phyloP scores from a whole-genome alignment of 2,329 filamentous ascomycete genomes.

The Dryadomyces quercivorus region DNA sequence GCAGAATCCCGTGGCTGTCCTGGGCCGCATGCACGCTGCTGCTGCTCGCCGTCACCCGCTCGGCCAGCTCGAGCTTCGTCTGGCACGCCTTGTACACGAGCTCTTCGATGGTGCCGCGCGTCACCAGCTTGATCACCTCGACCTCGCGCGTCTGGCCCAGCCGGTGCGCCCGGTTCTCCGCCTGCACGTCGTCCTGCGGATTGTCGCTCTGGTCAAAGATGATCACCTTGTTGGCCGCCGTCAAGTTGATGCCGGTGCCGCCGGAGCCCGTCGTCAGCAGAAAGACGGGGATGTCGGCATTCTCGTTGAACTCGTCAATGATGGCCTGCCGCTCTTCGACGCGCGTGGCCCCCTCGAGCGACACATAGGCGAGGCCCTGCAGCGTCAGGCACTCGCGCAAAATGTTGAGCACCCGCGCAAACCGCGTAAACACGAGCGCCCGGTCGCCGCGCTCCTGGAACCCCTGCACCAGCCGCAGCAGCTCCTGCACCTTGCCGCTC shows the following conservation, averaged over 20 bases:
- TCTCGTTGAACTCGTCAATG: conserved; percentile 73
- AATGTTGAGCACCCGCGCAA: conserved; percentile 83
- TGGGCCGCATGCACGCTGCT: background rate
- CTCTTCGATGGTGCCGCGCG: conserved; percentile 75
- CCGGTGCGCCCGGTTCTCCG: conserved; percentile 90
- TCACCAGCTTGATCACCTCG: conserved; percentile 78
- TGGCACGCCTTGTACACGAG: conserved; percentile 83
- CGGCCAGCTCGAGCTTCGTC: conserved; percentile 83
- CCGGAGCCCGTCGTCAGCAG: conserved; percentile 87
- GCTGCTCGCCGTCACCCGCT: conserved; percentile 31
- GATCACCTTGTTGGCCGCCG: conserved; percentile 91
- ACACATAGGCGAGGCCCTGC: conserved; percentile 61
- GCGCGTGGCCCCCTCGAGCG: conserved; percentile 75
- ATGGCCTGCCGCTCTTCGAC: conserved; percentile 76
- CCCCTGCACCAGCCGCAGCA: conserved; percentile 59
- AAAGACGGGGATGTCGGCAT: conserved; percentile 74
- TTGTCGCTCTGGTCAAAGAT: conserved; percentile 98
- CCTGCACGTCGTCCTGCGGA: conserved; percentile 95
- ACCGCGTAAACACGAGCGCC: conserved; percentile 85
- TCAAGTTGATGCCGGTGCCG: conserved; percentile 93
- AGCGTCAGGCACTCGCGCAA: conserved; percentile 70
- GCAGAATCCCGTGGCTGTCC: conserved; percentile 15
- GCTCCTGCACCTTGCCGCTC: conserved; percentile 73
- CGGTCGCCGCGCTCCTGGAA: conserved; percentile 77
- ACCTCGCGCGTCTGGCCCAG: conserved; percentile 86